A percentile compares a stretch with the other conserved stretches of the same genome.
Conservation (phyloP, 805 yeast species). For the Maudiozyma barnettii region DNA sequence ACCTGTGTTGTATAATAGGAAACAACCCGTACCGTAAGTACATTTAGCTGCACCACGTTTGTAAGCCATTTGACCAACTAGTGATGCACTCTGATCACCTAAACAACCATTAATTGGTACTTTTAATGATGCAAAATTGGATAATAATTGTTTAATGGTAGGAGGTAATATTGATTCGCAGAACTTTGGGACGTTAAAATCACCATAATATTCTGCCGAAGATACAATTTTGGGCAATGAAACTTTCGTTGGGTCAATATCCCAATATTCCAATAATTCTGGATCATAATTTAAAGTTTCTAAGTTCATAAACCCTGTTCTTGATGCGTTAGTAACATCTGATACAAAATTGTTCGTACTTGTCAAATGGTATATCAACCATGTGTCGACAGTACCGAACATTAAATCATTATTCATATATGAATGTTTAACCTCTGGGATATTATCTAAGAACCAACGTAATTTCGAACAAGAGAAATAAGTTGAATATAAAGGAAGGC, state of each 20-base stretch:
- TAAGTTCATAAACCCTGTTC: conserved; percentile 84
- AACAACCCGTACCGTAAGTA: conserved; percentile 95
- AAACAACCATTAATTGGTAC: conserved; percentile 82
- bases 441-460: conserved; percentile 81
- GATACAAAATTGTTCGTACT: conserved; percentile 61
- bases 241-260: conserved; percentile 58
- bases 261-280: conserved; percentile 68
- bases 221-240: conserved; percentile 69
- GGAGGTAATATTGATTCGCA: conserved; percentile 42
- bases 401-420: conserved; percentile 71
- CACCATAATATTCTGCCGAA: conserved; percentile 69
- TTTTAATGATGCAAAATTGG: conserved; percentile 39
- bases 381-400: conserved; percentile 91
- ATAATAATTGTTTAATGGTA: conserved; percentile 43
- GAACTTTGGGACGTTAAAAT: conserved; percentile 45
- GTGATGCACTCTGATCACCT: conserved; percentile 90
- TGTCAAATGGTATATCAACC: conserved; percentile 83
- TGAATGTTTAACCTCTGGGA: conserved; percentile 50
- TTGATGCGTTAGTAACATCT: conserved; percentile 84
- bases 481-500: conserved; percentile 73
- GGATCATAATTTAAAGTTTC: conserved; percentile 67
- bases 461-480: conserved; percentile 87
- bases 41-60: conserved; percentile 81
- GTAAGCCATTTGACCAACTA: conserved; percentile 87
- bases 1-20: conserved; percentile 83